Conservation (phyloP, 2,329 filamentous ascomycete genomes). For the Xylariomycetidae sp. region DNA sequence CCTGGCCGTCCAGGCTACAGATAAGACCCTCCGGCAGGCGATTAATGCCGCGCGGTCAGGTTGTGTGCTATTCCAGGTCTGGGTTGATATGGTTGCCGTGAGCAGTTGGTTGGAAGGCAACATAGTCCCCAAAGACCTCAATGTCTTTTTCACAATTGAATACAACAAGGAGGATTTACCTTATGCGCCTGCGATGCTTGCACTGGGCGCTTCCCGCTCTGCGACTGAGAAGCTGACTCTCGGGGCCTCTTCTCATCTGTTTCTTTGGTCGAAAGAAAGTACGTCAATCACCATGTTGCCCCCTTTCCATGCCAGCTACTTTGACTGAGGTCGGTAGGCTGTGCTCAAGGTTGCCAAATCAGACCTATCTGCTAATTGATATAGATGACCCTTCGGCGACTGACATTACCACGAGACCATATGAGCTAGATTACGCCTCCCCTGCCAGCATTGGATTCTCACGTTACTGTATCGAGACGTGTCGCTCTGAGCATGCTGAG, state of each 20-base stretch:
- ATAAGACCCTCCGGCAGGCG: neutral
- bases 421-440: conserved; percentile 3
- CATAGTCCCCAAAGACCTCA: neutral
- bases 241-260: neutral
- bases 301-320: neutral
- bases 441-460: neutral
- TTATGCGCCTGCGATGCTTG: neutral
- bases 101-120: too few species aligned
- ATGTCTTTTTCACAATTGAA: conserved; percentile 1
- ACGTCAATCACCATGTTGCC: neutral
- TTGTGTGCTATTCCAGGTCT: conserved; percentile 3
- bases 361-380: too few species aligned
- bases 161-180: conserved; percentile 1
- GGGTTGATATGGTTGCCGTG: conserved; percentile 1
- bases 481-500: neutral
- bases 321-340: neutral
- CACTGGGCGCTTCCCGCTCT: neutral
- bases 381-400: conserved; percentile 2
- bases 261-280: conserved; percentile 4
- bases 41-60: conserved; percentile 1
- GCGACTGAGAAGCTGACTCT: neutral
- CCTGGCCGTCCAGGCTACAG: neutral
- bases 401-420: conserved; percentile 3
- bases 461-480: conserved; percentile 1
- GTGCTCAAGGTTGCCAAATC: too few species aligned